Percentiles rank a stretch among this genome's conserved stretches.
These are phyloP conservation scores for Rheum nobile DNA, from an alignment of 148 eudicot species.

Conservation along the genomic window DNA sequence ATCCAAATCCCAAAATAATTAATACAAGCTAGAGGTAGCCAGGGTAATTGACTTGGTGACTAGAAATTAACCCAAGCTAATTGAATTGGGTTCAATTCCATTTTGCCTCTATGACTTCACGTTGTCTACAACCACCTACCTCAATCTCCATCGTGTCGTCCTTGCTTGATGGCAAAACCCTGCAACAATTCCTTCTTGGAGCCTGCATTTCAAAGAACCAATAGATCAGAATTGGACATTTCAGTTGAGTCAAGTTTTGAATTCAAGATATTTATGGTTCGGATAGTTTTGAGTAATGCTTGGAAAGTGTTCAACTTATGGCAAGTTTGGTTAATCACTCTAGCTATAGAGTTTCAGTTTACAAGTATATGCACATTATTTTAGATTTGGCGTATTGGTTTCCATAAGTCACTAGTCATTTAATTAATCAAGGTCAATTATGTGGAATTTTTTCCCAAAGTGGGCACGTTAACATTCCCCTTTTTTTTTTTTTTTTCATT, in stretches of 20 bases:
- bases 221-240: background rate
- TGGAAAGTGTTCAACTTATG: too few relatives aligned
- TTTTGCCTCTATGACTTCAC: constrained; percentile 24
- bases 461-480: too few relatives aligned
- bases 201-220: constrained; percentile 19
- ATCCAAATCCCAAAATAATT: background rate
- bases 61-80: background rate
- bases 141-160: constrained; percentile 26
- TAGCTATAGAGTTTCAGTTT: too few relatives aligned
- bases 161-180: constrained; percentile 24
- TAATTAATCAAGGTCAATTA: too few relatives aligned
- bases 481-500: too few relatives aligned
- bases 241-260: background rate
- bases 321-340: too few relatives aligned
- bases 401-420: too few relatives aligned
- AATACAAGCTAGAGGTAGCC: background rate
- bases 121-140: constrained; percentile 42
- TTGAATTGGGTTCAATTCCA: background rate
- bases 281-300: too few relatives aligned
- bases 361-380: too few relatives aligned
- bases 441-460: too few relatives aligned
- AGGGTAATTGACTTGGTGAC: background rate
- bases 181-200: constrained; percentile 56
- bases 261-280: background rate
- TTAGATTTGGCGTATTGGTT: too few relatives aligned